Conservation (phyloP, 2,329 filamentous ascomycete genomes). For the Cadophora sp. region DNA sequence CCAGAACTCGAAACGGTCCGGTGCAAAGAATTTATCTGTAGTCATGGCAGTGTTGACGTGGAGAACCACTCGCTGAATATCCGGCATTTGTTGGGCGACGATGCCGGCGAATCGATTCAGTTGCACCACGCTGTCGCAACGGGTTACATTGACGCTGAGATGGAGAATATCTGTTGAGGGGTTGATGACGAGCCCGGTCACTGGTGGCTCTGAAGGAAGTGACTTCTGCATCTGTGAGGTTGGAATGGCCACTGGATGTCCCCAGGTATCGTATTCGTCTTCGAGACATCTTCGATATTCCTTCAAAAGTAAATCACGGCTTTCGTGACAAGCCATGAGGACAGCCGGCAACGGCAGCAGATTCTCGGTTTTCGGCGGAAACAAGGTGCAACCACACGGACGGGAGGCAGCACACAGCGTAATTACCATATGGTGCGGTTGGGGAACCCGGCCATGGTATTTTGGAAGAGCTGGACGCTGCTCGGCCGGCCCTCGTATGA, state of each 20-base stretch:
- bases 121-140: neutral
- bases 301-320: neutral
- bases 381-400: neutral
- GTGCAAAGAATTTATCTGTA: slow-evolving; percentile 8
- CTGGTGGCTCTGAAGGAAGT: neutral
- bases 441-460: no score
- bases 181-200: slow-evolving; percentile 4
- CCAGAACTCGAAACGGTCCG: slow-evolving; percentile 16
- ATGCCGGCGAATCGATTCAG: neutral
- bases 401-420: neutral
- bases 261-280: slow-evolving; percentile 7
- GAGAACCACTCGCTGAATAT: neutral
- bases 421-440: neutral
- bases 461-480: neutral
- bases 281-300: slow-evolving; percentile 2
- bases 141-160: slow-evolving; percentile 2
- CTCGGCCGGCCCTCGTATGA: neutral
- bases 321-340: slow-evolving; percentile 9
- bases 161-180: neutral
- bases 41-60: slow-evolving; percentile 5
- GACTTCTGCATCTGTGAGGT: neutral
- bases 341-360: neutral
- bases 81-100: neutral
- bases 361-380: neutral
- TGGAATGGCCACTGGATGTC: neutral